Conservation (phyloP, 805 yeast species). For the Myxozyma vanderwaltii region DNA sequence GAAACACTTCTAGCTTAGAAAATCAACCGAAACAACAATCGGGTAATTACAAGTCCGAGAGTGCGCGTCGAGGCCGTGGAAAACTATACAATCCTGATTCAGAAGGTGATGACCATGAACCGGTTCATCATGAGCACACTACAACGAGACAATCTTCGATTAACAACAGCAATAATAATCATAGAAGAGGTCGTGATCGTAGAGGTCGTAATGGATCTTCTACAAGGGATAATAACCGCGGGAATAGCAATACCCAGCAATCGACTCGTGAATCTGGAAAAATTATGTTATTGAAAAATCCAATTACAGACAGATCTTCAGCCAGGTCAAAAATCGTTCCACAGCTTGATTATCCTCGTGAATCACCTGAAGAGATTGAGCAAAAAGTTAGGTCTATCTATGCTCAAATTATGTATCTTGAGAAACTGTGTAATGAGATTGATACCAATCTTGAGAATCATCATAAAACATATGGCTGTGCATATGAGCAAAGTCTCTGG, state of each 20-base stretch:
- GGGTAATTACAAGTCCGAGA: neutral
- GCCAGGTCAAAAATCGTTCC: neutral
- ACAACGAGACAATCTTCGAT: neutral
- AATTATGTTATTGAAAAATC: constrained; percentile 27
- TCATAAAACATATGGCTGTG: neutral
- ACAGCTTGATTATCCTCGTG: constrained; percentile 14
- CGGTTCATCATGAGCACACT: neutral
- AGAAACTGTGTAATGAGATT: constrained; percentile 10
- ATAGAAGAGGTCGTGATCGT: constrained; percentile 4
- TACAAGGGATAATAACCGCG: neutral
- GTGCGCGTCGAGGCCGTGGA: neutral
- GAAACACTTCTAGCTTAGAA: too few relatives aligned
- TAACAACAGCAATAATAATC: neutral
- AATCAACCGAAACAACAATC: neutral
- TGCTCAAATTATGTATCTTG: constrained; percentile 15
- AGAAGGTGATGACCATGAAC: constrained; percentile 3
- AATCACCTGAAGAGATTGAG: constrained; percentile 20
- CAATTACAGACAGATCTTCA: constrained; percentile 6
- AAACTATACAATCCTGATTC: constrained; percentile 20
- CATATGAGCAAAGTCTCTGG: constrained; percentile 14
- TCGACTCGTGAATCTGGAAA: constrained; percentile 18
- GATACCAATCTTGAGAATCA: neutral
- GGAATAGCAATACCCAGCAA: neutral
- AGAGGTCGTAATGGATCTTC: neutral
- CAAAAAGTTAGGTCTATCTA: constrained; percentile 8